Evolutionary conservation across 192 early-diverging fungal genomes (phyloP).

Genomic region (Backusella psychrophila): DNA sequence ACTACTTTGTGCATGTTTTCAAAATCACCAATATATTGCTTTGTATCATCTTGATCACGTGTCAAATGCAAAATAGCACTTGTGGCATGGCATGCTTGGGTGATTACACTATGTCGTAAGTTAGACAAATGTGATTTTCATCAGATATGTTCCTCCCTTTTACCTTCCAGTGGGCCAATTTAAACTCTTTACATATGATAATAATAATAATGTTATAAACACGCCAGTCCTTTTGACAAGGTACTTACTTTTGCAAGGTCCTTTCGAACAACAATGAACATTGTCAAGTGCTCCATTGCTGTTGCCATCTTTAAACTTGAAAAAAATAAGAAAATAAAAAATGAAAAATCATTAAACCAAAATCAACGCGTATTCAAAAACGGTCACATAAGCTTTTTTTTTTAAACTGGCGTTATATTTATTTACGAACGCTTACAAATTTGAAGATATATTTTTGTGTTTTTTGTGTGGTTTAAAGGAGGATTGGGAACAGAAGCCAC

Average conservation of each 20-base stretch:
- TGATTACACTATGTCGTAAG: constrained; percentile 54
- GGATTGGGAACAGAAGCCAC: neutral
- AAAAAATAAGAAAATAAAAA: neutral
- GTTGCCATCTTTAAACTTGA: neutral
- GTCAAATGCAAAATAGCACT: constrained; percentile 63
- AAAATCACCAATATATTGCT: constrained; percentile 55
- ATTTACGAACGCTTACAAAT: constrained; percentile 1
- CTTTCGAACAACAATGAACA: constrained; percentile 79
- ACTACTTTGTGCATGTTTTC: constrained; percentile 77
- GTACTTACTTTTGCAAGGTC: constrained; percentile 66
- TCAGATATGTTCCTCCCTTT: neutral
- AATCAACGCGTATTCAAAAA: neutral
- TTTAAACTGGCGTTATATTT: neutral
- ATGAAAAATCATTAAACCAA: neutral
- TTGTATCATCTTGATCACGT: constrained; percentile 57
- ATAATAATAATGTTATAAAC: neutral
- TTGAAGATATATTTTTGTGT: neutral
- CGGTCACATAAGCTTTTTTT: neutral
- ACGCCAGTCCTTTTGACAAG: neutral
- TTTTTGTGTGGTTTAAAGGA: neutral
- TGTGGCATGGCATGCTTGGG: constrained; percentile 73
- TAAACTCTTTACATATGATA: neutral
- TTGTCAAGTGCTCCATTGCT: constrained; percentile 58
- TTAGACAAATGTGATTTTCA: neutral
- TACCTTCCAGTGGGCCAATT: constrained; percentile 74